Base-by-base conservation (phyloP, 129 eudicot genomes). In the Apium graveolens region DNA sequence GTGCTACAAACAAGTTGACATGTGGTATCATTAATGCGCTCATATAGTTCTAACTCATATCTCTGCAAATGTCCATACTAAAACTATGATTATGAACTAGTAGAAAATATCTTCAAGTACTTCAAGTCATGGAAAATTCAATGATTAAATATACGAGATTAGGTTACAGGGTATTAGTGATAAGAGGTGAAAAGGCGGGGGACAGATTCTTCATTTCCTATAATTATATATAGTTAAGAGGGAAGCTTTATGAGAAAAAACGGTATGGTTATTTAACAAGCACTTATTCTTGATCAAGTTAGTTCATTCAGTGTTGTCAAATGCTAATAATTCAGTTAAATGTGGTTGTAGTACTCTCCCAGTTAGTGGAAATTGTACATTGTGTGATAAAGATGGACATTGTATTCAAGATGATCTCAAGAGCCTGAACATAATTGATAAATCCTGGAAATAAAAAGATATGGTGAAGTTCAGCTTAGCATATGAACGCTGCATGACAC, bases 1-100 rank as follows among this genome's bases (percentile, higher is more conserved):
- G 84, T 82, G 83, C 88, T 85, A 83, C 74, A 74, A 86, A 76
- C 90, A 86, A 86, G 86, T 86, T 84, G 90, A 86, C 88, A 84
- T 78, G 77, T 78, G 79, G 84, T 68, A 82, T 86, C 83, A 75
- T 81, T 75, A 72, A 74, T 84, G 48, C 63, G n/a, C 11, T 72
- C 53, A 4, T 32, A 38, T 42, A 44, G 77, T 14, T 41, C 43
- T 75, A 72, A 74, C 72, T 80, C 82, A 26, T 10, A 60, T 60
- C 29, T 45, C 45, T 74, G 66, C 31, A 35, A 77, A 57, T 76
- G 74, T 75, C 76, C 78, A 14, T 71, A 65, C 77, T 48, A 32
- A 1, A 26, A 14, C 70, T 17, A 45, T 45, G 29, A 77, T 62
- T 73, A 45, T 78, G 35, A 65, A 41, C 73, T 82, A 66, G 27